Conservation (phyloP, 805 yeast species). For the Priceomyces castillae region DNA sequence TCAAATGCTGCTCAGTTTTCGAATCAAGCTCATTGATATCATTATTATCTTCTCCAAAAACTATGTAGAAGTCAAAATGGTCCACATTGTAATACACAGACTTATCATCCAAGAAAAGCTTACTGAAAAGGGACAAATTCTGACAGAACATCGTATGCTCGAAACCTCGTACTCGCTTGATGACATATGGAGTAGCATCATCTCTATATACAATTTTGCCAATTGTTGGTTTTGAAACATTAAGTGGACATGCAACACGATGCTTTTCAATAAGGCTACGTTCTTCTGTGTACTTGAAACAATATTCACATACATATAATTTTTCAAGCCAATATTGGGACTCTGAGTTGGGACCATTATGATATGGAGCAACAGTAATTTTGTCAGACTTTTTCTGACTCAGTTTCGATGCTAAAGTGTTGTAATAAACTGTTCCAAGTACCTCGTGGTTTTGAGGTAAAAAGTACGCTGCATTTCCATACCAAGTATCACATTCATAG, state of each 20-base stretch:
- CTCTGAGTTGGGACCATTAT: not conserved
- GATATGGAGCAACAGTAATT: not conserved
- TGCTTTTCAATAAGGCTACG: conserved; percentile 51
- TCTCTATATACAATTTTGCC: conserved; percentile 74
- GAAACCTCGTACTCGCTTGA: conserved; percentile 67
- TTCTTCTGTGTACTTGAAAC: conserved; percentile 75
- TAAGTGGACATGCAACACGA: conserved; percentile 37
- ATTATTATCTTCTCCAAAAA: conserved; percentile 48
- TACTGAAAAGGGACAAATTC: conserved; percentile 78
- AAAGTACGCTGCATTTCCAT: conserved; percentile 80
- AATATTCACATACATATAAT: conserved; percentile 71
- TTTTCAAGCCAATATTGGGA: conserved; percentile 53
- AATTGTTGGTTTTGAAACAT: conserved; percentile 37
- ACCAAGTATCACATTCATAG: conserved; percentile 77
- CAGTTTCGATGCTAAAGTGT: conserved; percentile 10
- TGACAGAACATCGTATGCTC: conserved; percentile 71
- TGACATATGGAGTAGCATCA: conserved; percentile 41
- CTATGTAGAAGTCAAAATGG: conserved; percentile 73
- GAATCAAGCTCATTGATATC: not conserved
- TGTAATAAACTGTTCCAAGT: conserved; percentile 42
- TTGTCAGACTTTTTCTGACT: conserved; percentile 10
- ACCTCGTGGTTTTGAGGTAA: conserved; percentile 29
- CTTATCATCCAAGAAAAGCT: conserved; percentile 85
- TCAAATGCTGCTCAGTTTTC: conserved; percentile 12
- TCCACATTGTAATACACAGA: conserved; percentile 81